Conservation (phyloP, 169 alveolate genomes). For the Miamiensis avidus region DNA sequence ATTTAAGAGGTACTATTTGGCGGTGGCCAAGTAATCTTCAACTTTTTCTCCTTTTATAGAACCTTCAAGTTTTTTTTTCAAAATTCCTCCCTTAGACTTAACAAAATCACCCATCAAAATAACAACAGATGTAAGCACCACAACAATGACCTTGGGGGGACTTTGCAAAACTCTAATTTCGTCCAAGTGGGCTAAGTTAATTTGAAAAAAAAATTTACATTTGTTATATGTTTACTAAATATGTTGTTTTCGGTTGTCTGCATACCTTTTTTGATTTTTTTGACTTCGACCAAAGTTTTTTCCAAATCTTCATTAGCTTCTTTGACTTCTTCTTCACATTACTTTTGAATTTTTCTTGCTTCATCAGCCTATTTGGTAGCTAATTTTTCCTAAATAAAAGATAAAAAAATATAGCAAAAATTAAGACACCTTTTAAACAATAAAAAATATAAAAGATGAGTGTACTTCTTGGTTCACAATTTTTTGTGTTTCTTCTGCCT, state of each 20-base stretch:
- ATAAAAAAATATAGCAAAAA: too few species aligned
- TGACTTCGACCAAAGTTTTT: conserved; percentile 60
- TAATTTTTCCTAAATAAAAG: conserved; percentile 66
- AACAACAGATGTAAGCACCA: conserved; percentile 54
- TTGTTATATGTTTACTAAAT: too few species aligned
- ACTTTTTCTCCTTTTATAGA: conserved; percentile 37
- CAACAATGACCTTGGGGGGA: conserved; percentile 68
- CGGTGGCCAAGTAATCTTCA: conserved; percentile 46
- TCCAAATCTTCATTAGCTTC: conserved; percentile 76
- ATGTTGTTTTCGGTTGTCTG: not conserved
- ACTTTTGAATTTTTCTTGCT: conserved; percentile 1
- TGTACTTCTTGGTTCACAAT: conserved; percentile 80
- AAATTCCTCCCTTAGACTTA: conserved; percentile 30
- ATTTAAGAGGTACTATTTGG: conserved; percentile 32
- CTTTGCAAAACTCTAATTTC: conserved; percentile 66
- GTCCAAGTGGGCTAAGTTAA: conserved; percentile 57
- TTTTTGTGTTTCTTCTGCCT: conserved; percentile 83
- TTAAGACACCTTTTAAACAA: too few species aligned
- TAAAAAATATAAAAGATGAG: conserved; percentile 60
- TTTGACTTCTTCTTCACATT: conserved; percentile 61
- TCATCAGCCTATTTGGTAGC: conserved; percentile 51
- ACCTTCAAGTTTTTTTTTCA: conserved; percentile 22
- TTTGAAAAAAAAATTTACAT: too few species aligned
- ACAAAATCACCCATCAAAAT: conserved; percentile 28
- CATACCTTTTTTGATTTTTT: conserved; percentile 62